Conservation (phyloP, 2,329 filamentous ascomycete genomes). For the Diaporthe capsici region DNA sequence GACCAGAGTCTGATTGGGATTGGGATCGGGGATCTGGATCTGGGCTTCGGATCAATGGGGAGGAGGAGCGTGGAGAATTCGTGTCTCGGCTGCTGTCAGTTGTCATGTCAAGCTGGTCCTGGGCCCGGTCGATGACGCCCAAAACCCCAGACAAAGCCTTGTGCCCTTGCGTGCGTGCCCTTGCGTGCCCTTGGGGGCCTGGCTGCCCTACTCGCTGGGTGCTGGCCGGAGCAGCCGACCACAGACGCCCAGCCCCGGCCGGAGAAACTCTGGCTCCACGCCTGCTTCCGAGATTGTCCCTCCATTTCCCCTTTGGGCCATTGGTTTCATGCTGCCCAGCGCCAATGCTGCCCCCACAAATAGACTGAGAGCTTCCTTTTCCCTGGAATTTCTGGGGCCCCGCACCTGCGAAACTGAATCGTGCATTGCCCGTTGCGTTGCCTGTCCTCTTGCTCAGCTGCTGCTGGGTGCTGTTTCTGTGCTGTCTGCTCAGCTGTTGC, state of each 20-base stretch:
- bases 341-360: neutral
- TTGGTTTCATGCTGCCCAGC: slow-evolving; percentile 22
- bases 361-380: slow-evolving; percentile 14
- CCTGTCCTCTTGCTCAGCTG: neutral
- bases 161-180: neutral
- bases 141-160: slow-evolving; percentile 15
- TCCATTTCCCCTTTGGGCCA: slow-evolving; percentile 28
- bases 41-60: slow-evolving; percentile 32
- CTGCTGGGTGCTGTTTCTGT: neutral
- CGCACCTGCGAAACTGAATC: slow-evolving; percentile 33
- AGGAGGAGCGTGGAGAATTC: slow-evolving; percentile 25
- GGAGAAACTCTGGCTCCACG: slow-evolving; percentile 30
- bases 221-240: neutral
- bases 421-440: slow-evolving; percentile 11
- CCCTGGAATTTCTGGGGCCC: slow-evolving; percentile 34
- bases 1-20: slow-evolving; percentile 27
- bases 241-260: slow-evolving; percentile 6
- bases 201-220: neutral
- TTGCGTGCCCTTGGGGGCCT: neutral
- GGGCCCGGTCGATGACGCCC: slow-evolving; percentile 10
- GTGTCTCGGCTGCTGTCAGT: slow-evolving; percentile 33
- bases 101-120: slow-evolving; percentile 28
- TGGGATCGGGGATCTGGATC: slow-evolving; percentile 29
- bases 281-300: slow-evolving; percentile 34
- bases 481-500: neutral